These are phyloP conservation scores for Pouteria glomerata DNA, from an alignment of 148 eudicot genomes.

Conservation along the genomic window DNA sequence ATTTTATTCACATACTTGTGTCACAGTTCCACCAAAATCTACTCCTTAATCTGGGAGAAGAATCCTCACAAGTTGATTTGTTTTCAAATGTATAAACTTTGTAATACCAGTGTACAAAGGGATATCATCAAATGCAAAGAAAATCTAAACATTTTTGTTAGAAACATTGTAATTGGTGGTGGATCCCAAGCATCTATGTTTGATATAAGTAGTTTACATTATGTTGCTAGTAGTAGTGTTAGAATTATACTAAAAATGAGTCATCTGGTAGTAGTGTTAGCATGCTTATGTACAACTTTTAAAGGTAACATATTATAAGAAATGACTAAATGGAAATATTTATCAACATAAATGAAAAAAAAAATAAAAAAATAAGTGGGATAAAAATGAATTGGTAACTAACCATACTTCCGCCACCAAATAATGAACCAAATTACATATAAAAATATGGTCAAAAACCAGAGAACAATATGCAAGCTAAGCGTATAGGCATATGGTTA, in stretches of 20 bases:
- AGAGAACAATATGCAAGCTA: no score
- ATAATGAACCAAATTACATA: not conserved
- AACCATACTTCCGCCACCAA: not conserved
- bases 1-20: no score
- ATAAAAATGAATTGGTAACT: no score
- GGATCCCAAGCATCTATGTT: not conserved
- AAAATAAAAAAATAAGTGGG: no score
- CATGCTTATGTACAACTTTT: not conserved
- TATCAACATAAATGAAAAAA: no score
- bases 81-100: not conserved
- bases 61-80: no score
- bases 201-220: no score
- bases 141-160: not conserved
- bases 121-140: not conserved
- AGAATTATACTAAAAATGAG: not conserved
- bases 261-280: not conserved
- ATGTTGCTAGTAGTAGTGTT: not conserved
- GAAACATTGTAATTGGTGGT: not conserved
- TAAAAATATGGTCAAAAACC: not conserved
- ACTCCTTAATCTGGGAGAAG: no score
- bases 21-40: not conserved
- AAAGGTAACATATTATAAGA: not conserved
- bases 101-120: not conserved
- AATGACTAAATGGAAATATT: not conserved
- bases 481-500: not conserved